Percentiles rank a stretch among this genome's conserved stretches.
Conservation (phyloP, 768 basidiomycete species). For the Suillus occidentalis region DNA sequence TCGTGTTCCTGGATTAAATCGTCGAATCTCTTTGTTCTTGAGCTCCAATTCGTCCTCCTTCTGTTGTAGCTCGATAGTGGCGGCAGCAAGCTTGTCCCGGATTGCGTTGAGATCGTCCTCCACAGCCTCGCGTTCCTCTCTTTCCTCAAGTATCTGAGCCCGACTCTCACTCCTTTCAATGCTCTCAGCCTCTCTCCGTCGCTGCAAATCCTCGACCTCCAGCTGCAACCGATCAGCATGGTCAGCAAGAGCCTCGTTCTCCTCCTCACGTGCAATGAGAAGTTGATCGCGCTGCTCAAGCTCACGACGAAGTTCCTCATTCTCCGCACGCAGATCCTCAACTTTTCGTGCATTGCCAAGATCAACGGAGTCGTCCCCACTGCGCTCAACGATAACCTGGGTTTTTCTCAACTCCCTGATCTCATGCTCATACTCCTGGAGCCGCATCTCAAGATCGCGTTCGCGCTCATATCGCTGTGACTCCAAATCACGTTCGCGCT, state of each 20-base stretch:
- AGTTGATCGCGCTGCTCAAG: slow-evolving; percentile 61
- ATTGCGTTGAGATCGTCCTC: slow-evolving; percentile 75
- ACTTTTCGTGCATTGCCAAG: slow-evolving; percentile 49
- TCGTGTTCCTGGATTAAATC: slow-evolving; percentile 76
- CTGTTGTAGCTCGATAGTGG: slow-evolving; percentile 80
- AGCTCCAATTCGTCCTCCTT: slow-evolving; percentile 85
- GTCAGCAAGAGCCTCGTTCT: slow-evolving; percentile 70
- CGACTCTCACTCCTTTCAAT: slow-evolving; percentile 74
- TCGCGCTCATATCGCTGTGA: slow-evolving; percentile 49
- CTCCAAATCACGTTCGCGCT: slow-evolving; percentile 33
- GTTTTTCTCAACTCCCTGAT: slow-evolving; percentile 64
- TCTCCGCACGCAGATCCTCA: slow-evolving; percentile 61
- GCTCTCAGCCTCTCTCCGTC: slow-evolving; percentile 60
- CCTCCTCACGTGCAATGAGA: slow-evolving; percentile 60
- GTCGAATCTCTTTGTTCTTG: slow-evolving; percentile 76
- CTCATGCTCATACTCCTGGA: slow-evolving; percentile 74
- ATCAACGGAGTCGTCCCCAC: slow-evolving; percentile 42
- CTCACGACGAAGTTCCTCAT: slow-evolving; percentile 56
- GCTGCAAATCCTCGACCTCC: slow-evolving; percentile 65
- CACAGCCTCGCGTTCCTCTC: slow-evolving; percentile 74
- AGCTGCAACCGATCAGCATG: slow-evolving; percentile 61
- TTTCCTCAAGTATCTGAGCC: slow-evolving; percentile 66
- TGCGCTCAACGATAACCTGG: slow-evolving; percentile 54
- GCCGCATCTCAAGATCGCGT: slow-evolving; percentile 72
- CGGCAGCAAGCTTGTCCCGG: slow-evolving; percentile 76